Evolutionary conservation across 306 rosid genomes (phyloP).

Genomic region (Prunus davidiana): DNA sequence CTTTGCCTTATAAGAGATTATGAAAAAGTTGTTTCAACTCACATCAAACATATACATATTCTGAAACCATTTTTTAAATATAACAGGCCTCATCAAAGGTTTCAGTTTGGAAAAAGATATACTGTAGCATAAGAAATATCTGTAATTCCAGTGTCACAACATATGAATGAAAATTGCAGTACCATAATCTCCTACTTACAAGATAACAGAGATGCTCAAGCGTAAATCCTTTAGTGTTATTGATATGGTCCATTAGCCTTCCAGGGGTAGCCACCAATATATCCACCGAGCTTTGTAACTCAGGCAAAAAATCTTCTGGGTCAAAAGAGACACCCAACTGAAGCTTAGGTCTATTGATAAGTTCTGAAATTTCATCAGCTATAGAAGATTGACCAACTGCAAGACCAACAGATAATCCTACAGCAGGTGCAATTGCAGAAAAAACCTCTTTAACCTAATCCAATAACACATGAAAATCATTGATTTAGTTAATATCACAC

Average conservation of each 20-base stretch:
- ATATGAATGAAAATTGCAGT: not conserved
- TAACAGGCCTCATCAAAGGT: not conserved
- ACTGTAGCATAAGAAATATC: not conserved
- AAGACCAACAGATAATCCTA: conserved; percentile 80
- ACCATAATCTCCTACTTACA: conserved; percentile 43
- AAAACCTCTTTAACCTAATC: conserved; percentile 67
- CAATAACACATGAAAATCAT: not conserved
- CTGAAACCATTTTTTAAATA: not conserved
- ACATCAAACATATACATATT: not conserved
- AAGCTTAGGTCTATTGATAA: conserved; percentile 50
- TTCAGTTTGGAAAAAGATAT: not conserved
- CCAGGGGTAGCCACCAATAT: conserved; percentile 95
- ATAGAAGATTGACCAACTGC: conserved; percentile 86
- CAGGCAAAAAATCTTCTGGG: conserved; percentile 34
- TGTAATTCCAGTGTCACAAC: not conserved
- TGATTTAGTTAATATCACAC: not conserved
- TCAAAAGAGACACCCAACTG: conserved; percentile 59
- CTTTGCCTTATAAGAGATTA: not conserved
- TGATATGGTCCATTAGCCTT: conserved; percentile 84
- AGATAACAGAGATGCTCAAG: conserved; percentile 91
- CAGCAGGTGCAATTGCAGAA: conserved; percentile 60
- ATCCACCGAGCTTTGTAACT: conserved; percentile 63
- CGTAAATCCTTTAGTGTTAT: conserved; percentile 73
- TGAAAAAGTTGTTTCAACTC: not conserved
- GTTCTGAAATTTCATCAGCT: conserved; percentile 64